Evolutionary conservation across 768 basidiomycete species (phyloP).

Genomic region (Podaxis sp.): DNA sequence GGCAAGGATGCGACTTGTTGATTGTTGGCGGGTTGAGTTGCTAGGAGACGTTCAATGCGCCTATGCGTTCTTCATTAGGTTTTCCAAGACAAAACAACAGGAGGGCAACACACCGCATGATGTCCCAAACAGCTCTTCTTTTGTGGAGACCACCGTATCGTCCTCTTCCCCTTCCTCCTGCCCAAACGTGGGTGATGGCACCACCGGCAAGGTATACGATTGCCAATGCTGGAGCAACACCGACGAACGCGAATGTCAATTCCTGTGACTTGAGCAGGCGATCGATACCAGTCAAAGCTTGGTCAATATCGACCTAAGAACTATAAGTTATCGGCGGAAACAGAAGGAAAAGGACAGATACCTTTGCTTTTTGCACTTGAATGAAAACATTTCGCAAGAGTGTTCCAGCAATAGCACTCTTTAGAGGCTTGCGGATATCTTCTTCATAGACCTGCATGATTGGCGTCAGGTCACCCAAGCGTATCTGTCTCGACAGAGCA

Average conservation of each 20-base stretch:
- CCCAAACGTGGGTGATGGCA: slow-evolving; percentile 49
- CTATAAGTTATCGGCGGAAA: not conserved
- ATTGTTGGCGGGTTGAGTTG: slow-evolving; percentile 19
- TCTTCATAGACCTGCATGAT: slow-evolving; percentile 88
- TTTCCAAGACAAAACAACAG: not conserved
- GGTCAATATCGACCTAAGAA: slow-evolving; percentile 82
- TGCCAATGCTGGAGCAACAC: slow-evolving; percentile 86
- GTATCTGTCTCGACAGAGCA: slow-evolving; percentile 61
- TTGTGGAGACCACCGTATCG: slow-evolving; percentile 57
- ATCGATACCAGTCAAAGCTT: slow-evolving; percentile 89
- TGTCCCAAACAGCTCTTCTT: slow-evolving; percentile 61
- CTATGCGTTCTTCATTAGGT: slow-evolving; percentile 27
- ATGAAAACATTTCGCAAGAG: slow-evolving; percentile 84
- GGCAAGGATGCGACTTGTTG: slow-evolving; percentile 50
- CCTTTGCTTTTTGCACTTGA: slow-evolving; percentile 96
- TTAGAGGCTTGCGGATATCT: slow-evolving; percentile 86
- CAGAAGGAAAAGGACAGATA: slow-evolving; percentile 20
- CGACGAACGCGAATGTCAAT: slow-evolving; percentile 94
- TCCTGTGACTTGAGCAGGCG: slow-evolving; percentile 92
- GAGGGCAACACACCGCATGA: slow-evolving; percentile 53
- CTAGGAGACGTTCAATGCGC: slow-evolving; percentile 67
- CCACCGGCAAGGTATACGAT: slow-evolving; percentile 70
- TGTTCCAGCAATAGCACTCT: slow-evolving; percentile 76
- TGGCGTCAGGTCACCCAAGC: slow-evolving; percentile 80
- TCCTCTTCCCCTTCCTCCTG: slow-evolving; percentile 45